Base-by-base conservation (phyloP, 108 stramenopile species). In the Cylindrotheca closterium region DNA sequence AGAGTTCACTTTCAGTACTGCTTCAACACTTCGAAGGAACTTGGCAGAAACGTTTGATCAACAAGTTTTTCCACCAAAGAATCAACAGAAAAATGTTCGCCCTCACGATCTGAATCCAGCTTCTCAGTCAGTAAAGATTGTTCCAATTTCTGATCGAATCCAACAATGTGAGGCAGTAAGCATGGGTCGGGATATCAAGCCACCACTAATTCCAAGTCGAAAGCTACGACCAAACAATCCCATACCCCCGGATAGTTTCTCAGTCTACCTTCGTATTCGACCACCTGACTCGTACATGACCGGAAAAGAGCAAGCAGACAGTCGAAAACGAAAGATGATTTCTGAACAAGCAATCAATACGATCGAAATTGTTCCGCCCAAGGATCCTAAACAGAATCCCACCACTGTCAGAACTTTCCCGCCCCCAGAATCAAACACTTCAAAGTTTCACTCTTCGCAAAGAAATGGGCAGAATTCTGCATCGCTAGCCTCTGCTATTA, bases 381-480 rank as follows among this genome's bases (percentile, higher is more conserved):
- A 65, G 24, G 48, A 31, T 33, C 30, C 62, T 51, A 47, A 46
- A 29, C 53, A 51, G 10, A 55, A 55, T 15, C 77, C 84, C 0
- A 81, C 73, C 26, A 78, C 78, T 7, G 69, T 92, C 53, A 75
- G 92, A 18, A 93, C 92, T 0, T 78, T 87, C 53, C 85, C 92
- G 42, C 87, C 92, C 0, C 26, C 70, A 18, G 59, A 74, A 24
- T 89, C 88, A 8, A 85, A 93, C 58, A 75, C 83, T 7, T 66
- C 71, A 49, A 89, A 88, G 55, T 71, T 80, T 25, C 60, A 73
- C 26, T n/a, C n/a, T n/a, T 57, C 47, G 2, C 55, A 66, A 23
- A 64, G 65, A 26, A 7, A 23, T 26, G 47, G 24, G 29, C 58
- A n/a, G 63, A 81, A 15, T 52, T 30, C 8, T 58, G 65, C 55